These are phyloP conservation scores for Colletotrichum neosansevieriae DNA, from an alignment of 2,329 filamentous ascomycete genomes.

Conservation along the genomic window DNA sequence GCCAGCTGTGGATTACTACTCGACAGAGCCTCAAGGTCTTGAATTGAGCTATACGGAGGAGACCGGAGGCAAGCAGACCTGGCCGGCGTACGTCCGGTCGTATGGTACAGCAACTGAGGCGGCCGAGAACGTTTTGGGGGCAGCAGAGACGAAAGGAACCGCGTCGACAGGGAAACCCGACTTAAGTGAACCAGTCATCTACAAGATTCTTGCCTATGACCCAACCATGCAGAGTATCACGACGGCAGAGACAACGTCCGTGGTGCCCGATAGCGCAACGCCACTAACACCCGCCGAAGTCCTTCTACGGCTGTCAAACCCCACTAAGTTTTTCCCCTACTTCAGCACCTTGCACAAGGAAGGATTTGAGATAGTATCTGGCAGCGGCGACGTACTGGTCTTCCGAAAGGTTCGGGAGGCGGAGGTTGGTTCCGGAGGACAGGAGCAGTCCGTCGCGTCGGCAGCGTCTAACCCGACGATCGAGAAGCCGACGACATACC, in stretches of 20 bases:
- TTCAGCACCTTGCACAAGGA: slow-evolving; percentile 69
- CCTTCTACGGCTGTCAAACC: slow-evolving; percentile 70
- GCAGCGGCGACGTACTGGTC: slow-evolving; percentile 72
- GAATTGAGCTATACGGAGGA: slow-evolving; percentile 62
- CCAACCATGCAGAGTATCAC: slow-evolving; percentile 67
- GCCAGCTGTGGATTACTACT: slow-evolving; percentile 54
- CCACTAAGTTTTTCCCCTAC: slow-evolving; percentile 74
- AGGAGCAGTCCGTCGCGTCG: background rate
- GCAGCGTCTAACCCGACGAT: slow-evolving; percentile 13
- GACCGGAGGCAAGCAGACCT: slow-evolving; percentile 49
- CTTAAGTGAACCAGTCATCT: slow-evolving; percentile 52
- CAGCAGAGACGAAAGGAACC: background rate
- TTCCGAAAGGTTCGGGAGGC: slow-evolving; percentile 70
- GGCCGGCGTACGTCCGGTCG: slow-evolving; percentile 52
- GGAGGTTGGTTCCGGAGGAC: slow-evolving; percentile 17
- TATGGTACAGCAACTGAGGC: slow-evolving; percentile 44
- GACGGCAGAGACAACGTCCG: slow-evolving; percentile 70
- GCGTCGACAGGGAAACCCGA: slow-evolving; percentile 6
- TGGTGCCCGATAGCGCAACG: slow-evolving; percentile 59
- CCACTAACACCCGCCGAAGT: slow-evolving; percentile 70
- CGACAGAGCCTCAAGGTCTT: slow-evolving; percentile 59
- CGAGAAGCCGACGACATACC: slow-evolving; percentile 37
- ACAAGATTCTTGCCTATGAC: slow-evolving; percentile 77
- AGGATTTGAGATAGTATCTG: slow-evolving; percentile 76
- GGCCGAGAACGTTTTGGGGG: slow-evolving; percentile 12